phyloP scores from a whole-genome alignment of 1,284 basidiomycete species.

The Amylostereum areolatum region DNA sequence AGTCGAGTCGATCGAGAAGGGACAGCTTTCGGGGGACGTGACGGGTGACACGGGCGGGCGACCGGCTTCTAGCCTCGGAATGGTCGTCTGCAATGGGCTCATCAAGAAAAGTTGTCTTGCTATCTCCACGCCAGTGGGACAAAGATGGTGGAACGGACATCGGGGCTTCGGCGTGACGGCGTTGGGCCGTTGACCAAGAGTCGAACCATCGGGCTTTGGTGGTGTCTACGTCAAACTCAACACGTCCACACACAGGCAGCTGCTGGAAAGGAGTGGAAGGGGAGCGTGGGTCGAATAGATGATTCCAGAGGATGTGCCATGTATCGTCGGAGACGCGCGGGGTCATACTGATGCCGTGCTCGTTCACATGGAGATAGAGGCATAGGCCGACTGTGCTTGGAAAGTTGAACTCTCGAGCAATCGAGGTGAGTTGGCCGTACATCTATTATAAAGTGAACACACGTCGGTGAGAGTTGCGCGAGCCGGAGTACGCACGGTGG shows the following conservation, averaged over 20 bases:
- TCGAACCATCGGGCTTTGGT: slow-evolving; percentile 68
- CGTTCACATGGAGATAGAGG: slow-evolving; percentile 50
- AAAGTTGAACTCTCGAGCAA: slow-evolving; percentile 75
- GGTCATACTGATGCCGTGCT: slow-evolving; percentile 46
- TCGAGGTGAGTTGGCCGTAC: slow-evolving; percentile 66
- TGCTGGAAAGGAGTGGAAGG: slow-evolving; percentile 29
- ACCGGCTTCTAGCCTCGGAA: slow-evolving; percentile 18
- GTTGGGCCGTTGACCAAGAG: slow-evolving; percentile 52
- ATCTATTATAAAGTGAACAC: slow-evolving; percentile 37
- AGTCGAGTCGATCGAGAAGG: slow-evolving; percentile 57
- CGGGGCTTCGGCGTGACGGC: slow-evolving; percentile 40
- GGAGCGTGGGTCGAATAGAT: slow-evolving; percentile 47
- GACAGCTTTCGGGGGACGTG: slow-evolving; percentile 64
- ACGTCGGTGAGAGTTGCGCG: neutral
- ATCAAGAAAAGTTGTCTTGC: slow-evolving; percentile 42
- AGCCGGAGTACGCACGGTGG: slow-evolving; percentile 49
- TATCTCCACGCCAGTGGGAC: slow-evolving; percentile 48
- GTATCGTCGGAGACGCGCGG: slow-evolving; percentile 74
- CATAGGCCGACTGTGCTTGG: slow-evolving; percentile 69
- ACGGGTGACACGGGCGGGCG: slow-evolving; percentile 20
- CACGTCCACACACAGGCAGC: slow-evolving; percentile 57
- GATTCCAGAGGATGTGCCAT: slow-evolving; percentile 67
- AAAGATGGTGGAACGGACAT: slow-evolving; percentile 35
- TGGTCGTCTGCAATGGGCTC: slow-evolving; percentile 35
- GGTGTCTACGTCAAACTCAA: slow-evolving; percentile 77